A percentile compares a stretch with the other conserved stretches of the same genome.
phyloP scores from a whole-genome alignment of 2,329 filamentous ascomycete species.

The Cytospora paraplurivora region DNA sequence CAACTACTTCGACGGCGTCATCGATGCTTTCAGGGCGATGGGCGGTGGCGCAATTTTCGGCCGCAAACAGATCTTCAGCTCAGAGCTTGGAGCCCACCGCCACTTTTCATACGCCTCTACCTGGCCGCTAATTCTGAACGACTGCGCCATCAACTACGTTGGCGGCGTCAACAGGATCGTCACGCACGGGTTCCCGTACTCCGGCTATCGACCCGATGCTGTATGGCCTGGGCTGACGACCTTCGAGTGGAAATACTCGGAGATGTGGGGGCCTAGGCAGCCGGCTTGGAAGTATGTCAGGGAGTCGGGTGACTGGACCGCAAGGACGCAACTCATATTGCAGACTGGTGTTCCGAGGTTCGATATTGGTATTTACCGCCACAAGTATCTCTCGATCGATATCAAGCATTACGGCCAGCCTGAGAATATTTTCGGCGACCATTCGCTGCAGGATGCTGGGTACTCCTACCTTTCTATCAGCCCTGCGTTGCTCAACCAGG shows the following conservation, averaged over 20 bases:
- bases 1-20: constrained; percentile 22
- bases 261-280: constrained; percentile 23
- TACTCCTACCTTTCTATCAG: constrained; percentile 19
- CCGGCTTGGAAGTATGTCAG: constrained; percentile 16
- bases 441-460: constrained; percentile 11
- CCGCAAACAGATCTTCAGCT: constrained; percentile 21
- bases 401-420: constrained; percentile 20
- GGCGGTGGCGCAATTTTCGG: constrained; percentile 17
- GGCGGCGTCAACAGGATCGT: constrained; percentile 23
- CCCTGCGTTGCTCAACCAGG: constrained; percentile 10
- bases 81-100: constrained; percentile 17
- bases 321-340: constrained; percentile 16
- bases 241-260: constrained; percentile 20
- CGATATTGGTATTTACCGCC: constrained; percentile 15
- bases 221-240: constrained; percentile 20
- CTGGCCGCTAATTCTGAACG: constrained; percentile 16
- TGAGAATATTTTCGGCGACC: constrained; percentile 14
- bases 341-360: constrained; percentile 18
- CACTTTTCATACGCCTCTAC: constrained; percentile 15
- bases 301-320: constrained; percentile 19
- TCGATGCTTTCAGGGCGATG: constrained; percentile 21
- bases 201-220: constrained; percentile 13
- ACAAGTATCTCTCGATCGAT: constrained; percentile 22
- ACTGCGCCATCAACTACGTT: constrained; percentile 23
- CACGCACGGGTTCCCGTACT: constrained; percentile 20